A percentile compares a stretch with the other conserved stretches of the same genome.
Conservation (phyloP, 1,284 basidiomycete genomes). For the Irpex sp. region DNA sequence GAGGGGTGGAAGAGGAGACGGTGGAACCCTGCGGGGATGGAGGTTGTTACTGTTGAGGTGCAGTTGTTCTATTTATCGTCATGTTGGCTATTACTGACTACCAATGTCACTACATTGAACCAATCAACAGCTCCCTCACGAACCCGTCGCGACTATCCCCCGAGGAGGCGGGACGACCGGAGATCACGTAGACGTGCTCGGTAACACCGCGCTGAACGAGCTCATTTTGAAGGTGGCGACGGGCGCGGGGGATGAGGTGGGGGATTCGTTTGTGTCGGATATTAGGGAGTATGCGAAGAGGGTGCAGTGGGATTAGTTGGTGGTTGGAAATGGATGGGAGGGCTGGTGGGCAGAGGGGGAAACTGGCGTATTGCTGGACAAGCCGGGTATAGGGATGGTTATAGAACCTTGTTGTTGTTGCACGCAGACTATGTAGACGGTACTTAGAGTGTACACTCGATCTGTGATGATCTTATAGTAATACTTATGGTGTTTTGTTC, state of each 20-base stretch:
- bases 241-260: constrained; percentile 68
- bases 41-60: constrained; percentile 85
- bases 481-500: neutral
- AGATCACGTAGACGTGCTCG: constrained; percentile 94
- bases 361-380: too few species aligned
- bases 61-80: too few species aligned
- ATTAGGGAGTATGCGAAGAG: constrained; percentile 75
- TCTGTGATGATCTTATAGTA: neutral
- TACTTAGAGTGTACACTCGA: neutral
- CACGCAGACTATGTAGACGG: neutral
- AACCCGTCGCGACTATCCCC: constrained; percentile 71
- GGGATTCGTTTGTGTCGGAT: constrained; percentile 74
- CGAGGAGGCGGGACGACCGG: constrained; percentile 90
- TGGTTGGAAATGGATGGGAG: too few species aligned
- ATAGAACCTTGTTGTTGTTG: too few species aligned
- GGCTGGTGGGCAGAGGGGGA: too few species aligned
- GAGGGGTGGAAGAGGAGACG: constrained; percentile 89
- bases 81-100: too few species aligned
- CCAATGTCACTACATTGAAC: too few species aligned
- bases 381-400: too few species aligned
- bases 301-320: constrained; percentile 69
- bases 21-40: constrained; percentile 94
- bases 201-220: constrained; percentile 84
- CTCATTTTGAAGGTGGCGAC: constrained; percentile 88
- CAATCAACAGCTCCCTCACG: constrained; percentile 83